Evolutionary conservation across 352 stramenopile genomes (phyloP).

Genomic region (Phytophthora multivora): DNA sequence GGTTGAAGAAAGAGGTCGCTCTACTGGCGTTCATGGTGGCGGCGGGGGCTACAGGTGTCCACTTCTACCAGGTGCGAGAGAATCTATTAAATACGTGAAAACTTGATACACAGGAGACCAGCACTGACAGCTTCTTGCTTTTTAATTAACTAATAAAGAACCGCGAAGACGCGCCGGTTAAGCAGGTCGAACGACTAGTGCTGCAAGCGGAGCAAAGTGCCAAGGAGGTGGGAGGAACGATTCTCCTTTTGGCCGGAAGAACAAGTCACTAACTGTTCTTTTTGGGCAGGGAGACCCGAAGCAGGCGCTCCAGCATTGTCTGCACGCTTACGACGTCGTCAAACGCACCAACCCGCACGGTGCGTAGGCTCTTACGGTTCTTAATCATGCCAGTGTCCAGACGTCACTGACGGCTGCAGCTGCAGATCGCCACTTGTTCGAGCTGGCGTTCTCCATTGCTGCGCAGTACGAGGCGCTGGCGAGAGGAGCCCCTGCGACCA

Average conservation of each 20-base stretch:
- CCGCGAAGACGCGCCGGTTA: slow-evolving; percentile 58
- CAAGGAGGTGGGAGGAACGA: slow-evolving; percentile 36
- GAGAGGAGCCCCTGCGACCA: slow-evolving; percentile 45
- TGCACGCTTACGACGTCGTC: slow-evolving; percentile 70
- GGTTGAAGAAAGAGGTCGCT: slow-evolving; percentile 54
- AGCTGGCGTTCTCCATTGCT: slow-evolving; percentile 76
- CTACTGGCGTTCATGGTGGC: slow-evolving; percentile 53
- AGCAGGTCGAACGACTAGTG: slow-evolving; percentile 57
- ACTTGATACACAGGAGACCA: background rate
- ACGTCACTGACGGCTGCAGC: slow-evolving; percentile 13
- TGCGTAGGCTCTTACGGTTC: slow-evolving; percentile 18
- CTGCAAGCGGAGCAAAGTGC: slow-evolving; percentile 55
- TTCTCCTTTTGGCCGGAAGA: background rate
- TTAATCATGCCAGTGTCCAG: too few species aligned
- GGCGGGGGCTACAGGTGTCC: slow-evolving; percentile 54
- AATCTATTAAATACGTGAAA: too few species aligned
- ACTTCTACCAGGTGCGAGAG: slow-evolving; percentile 82
- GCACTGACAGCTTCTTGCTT: slow-evolving; percentile 2
- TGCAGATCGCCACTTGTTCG: slow-evolving; percentile 78
- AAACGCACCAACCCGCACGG: slow-evolving; percentile 69
- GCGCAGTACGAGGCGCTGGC: slow-evolving; percentile 72
- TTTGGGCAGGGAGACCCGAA: slow-evolving; percentile 42
- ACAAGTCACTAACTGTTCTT: too few species aligned
- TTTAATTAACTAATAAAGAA: slow-evolving; percentile 50
- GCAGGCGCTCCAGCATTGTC: slow-evolving; percentile 65